phyloP scores from a whole-genome alignment of 345 rosid species.

The Firmiana major region DNA sequence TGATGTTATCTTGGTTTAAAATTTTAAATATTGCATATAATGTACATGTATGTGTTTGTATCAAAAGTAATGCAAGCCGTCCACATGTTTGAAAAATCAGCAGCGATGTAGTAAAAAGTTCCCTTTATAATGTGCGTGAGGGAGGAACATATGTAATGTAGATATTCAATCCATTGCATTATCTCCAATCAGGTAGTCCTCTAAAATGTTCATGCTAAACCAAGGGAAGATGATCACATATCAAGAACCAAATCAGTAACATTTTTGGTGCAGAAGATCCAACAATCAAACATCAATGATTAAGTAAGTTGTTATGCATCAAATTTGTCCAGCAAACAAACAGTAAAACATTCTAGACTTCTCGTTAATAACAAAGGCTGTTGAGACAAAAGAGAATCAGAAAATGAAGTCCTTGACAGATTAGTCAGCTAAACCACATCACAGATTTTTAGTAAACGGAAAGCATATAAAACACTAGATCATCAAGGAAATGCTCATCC shows the following conservation, averaged over 20 bases:
- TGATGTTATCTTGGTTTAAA: background rate
- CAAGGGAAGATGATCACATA: background rate
- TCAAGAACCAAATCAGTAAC: background rate
- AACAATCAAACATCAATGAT: background rate
- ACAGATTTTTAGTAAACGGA: background rate
- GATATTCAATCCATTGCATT: background rate
- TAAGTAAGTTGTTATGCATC: background rate
- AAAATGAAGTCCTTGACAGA: background rate
- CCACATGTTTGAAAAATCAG: background rate
- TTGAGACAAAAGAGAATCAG: background rate
- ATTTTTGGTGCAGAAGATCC: background rate
- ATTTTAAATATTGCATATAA: background rate
- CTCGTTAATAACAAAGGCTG: background rate
- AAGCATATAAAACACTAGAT: background rate
- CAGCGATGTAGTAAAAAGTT: background rate
- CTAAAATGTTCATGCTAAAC: background rate
- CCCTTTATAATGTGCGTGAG: background rate
- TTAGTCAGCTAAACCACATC: background rate
- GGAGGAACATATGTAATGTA: background rate
- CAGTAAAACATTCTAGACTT: background rate
- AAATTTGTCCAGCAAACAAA: background rate
- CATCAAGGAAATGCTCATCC: background rate
- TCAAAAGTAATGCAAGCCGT: background rate
- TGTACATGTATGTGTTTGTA: background rate
- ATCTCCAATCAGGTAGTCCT: background rate